Percentiles rank a stretch among this genome's conserved stretches.
Evolutionary conservation across 495 filamentous ascomycete species (phyloP).

Genomic region (Penicillium verhagenii): DNA sequence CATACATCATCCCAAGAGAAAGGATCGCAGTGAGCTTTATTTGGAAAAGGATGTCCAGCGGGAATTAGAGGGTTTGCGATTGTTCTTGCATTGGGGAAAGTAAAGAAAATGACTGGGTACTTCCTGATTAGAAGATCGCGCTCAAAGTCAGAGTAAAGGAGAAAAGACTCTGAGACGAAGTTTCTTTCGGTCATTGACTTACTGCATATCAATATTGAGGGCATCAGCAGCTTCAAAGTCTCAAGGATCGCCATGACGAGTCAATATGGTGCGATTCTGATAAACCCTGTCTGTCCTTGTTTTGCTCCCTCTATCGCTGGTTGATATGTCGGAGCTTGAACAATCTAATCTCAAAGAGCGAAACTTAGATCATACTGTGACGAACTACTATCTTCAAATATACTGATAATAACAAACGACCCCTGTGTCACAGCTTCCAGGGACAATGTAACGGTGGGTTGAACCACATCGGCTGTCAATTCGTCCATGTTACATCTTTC

Average conservation of each 20-base stretch:
- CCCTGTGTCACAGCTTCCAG: background rate
- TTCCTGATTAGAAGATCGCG: background rate
- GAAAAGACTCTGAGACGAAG: too few relatives aligned
- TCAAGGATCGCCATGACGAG: background rate
- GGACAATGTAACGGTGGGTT: slow-evolving; percentile 2
- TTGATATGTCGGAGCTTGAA: background rate
- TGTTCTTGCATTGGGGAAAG: background rate
- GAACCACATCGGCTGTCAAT: background rate
- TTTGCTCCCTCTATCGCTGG: background rate
- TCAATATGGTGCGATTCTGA: background rate
- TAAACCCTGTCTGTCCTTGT: background rate
- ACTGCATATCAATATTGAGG: slow-evolving; percentile 1
- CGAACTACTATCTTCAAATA: background rate
- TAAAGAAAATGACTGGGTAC: background rate
- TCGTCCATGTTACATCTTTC: background rate
- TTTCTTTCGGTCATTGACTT: too few relatives aligned
- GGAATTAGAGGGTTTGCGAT: background rate
- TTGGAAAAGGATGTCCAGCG: background rate
- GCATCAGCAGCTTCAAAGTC: background rate
- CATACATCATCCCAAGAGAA: background rate
- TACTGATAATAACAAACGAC: background rate
- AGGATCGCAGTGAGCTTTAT: background rate
- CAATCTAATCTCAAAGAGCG: background rate
- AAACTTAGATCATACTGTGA: background rate
- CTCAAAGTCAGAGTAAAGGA: background rate